Base-by-base conservation (phyloP, 2,329 filamentous ascomycete species). In the Meredithiella fracta region DNA sequence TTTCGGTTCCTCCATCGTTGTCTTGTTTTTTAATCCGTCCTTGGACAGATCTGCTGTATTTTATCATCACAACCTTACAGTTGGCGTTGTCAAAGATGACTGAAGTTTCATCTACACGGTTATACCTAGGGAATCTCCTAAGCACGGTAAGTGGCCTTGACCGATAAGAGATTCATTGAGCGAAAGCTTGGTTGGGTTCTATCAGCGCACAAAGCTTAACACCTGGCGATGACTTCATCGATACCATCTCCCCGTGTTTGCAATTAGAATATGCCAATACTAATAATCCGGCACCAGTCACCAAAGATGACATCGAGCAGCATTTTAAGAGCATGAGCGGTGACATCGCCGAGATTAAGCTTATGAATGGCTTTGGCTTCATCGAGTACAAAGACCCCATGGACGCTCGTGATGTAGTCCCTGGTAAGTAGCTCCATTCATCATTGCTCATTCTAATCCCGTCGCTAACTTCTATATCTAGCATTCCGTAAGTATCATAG, bases 291-390 rank as follows among this genome's bases (percentile, higher is more conserved):
- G 11, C 47, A 68, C 73, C 34, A 94, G 90, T 87, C 74, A 96
- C 90, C 72, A 97, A 97, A 76, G 82, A 86, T 71, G 91, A 98
- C 69, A 85, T 98, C 69, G 90, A 97, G 73, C 81, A 83, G 65
- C 91, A 97, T 72, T 98, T 98, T 73, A 84, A 84, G 69, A 89
- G 96, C 82, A 92, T 91, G 68, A 91, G 89, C 64, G 92, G 92
- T 70, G 89, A 95, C 70, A 97, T 98, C 68, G 92, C 86, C 63
- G 92, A 98, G 75, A 91, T 98, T 74, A 98, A 98, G 77, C 82
- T 98, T 61, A 98, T 98, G 92, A 97, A 95, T 69, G 92, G 92
- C 66, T 98, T 98, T 68, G 92, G 92, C 69, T 98, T 98, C 76
- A 95, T 98, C 68, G 92, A 98, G 72, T 98, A 97, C 72, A 94